Evolutionary conservation across 768 basidiomycete species (phyloP).

Genomic region (Naematelia aurantialba): DNA sequence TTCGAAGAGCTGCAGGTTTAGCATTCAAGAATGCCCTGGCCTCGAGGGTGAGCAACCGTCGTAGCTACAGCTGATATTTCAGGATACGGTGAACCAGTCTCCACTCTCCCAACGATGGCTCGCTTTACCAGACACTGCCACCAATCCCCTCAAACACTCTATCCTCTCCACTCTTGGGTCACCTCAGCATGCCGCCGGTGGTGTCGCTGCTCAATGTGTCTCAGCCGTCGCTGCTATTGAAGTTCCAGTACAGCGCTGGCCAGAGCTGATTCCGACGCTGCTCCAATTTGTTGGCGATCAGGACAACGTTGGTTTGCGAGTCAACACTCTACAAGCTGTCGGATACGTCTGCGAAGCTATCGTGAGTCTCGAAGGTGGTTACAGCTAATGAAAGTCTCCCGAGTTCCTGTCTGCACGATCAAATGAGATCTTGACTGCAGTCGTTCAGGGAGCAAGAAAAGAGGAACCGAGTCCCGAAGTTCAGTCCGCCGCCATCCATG

Average conservation of each 20-base stretch:
- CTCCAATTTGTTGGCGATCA: slow-evolving; percentile 79
- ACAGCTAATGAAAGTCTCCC: slow-evolving; percentile 51
- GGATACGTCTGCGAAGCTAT: slow-evolving; percentile 96
- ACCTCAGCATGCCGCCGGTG: slow-evolving; percentile 65
- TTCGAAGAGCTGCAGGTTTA: slow-evolving; percentile 92
- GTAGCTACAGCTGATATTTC: slow-evolving; percentile 7
- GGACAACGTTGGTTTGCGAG: slow-evolving; percentile 61
- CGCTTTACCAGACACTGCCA: slow-evolving; percentile 63
- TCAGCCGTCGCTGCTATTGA: slow-evolving; percentile 92
- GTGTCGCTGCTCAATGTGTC: slow-evolving; percentile 87
- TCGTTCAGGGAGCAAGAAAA: slow-evolving; percentile 95
- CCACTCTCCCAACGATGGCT: slow-evolving; percentile 80
- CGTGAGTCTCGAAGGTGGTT: slow-evolving; percentile 58
- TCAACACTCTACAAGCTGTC: slow-evolving; percentile 88
- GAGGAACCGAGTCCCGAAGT: slow-evolving; percentile 89
- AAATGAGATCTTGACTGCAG: slow-evolving; percentile 96
- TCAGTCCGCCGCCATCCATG: slow-evolving; percentile 86
- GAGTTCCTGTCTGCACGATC: slow-evolving; percentile 82
- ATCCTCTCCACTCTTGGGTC: slow-evolving; percentile 78
- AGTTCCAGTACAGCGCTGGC: slow-evolving; percentile 82
- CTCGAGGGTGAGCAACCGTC: slow-evolving; percentile 65
- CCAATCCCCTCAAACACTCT: slow-evolving; percentile 80
- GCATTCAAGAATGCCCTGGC: slow-evolving; percentile 93
- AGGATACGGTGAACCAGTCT: slow-evolving; percentile 72
- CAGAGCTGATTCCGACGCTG: slow-evolving; percentile 79